Percentiles rank a stretch among this genome's conserved stretches.
phyloP scores from a whole-genome alignment of 164 flowering plant species.

The Santalum album region DNA sequence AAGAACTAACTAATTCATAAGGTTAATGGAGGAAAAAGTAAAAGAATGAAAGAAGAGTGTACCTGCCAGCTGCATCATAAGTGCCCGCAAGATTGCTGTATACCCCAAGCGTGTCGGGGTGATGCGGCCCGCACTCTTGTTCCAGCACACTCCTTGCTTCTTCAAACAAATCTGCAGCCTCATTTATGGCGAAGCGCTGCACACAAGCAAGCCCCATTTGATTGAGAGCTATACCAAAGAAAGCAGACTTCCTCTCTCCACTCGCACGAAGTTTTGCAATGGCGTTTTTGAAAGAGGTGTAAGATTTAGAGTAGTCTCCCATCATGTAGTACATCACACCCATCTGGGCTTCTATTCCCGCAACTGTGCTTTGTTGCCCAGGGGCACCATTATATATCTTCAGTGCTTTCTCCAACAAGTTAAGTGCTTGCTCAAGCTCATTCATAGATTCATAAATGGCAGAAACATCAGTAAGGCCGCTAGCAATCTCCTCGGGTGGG shows the following conservation, averaged over 20 bases:
- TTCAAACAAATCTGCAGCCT: slow-evolving; percentile 83
- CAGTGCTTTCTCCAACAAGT: slow-evolving; percentile 68
- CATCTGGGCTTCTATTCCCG: slow-evolving; percentile 93
- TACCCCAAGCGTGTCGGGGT: slow-evolving; percentile 90
- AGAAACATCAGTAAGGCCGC: slow-evolving; percentile 75
- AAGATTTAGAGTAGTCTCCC: slow-evolving; percentile 70
- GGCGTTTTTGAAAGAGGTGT: slow-evolving; percentile 53
- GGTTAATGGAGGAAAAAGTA: too few relatives aligned
- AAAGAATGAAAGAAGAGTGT: slow-evolving; percentile 7
- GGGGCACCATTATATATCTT: slow-evolving; percentile 64
- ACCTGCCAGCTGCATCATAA: slow-evolving; percentile 98
- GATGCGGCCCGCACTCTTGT: slow-evolving; percentile 81
- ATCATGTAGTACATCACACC: slow-evolving; percentile 86
- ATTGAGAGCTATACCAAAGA: slow-evolving; percentile 85
- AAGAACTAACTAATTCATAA: too few relatives aligned
- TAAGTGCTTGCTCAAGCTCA: slow-evolving; percentile 77
- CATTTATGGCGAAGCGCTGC: slow-evolving; percentile 64
- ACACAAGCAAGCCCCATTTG: slow-evolving; percentile 96
- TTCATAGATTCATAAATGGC: slow-evolving; percentile 88
- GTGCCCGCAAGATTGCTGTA: slow-evolving; percentile 96
- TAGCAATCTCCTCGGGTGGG: slow-evolving; percentile 81
- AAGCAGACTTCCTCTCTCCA: slow-evolving; percentile 86
- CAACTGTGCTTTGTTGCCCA: slow-evolving; percentile 82
- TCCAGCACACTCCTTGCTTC: slow-evolving; percentile 75
- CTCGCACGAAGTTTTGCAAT: slow-evolving; percentile 63